Conservation (phyloP, 139 green algal genomes). For the Edaphochlamys debaryana region DNA sequence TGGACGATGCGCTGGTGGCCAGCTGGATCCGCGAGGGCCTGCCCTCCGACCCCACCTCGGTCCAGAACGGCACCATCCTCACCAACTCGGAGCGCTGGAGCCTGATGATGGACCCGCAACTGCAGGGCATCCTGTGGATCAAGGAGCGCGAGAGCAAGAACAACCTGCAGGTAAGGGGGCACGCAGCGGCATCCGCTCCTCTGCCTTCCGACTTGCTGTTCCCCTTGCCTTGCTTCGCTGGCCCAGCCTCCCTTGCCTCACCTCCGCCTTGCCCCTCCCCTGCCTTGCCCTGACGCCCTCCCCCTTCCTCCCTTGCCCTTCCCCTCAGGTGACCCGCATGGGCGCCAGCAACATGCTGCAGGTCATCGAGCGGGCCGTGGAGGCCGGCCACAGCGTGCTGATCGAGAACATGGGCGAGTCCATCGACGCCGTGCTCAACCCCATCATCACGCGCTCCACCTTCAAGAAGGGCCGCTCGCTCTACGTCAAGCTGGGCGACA, state of each 20-base stretch:
- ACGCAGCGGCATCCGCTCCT: too few species aligned
- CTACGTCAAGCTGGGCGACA: constrained; percentile 86
- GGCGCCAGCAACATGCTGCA: constrained; percentile 75
- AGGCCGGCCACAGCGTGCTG: constrained; percentile 80
- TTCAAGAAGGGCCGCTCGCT: constrained; percentile 90
- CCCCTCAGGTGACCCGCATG: constrained; percentile 88
- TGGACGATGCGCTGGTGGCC: constrained; percentile 82
- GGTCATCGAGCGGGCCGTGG: constrained; percentile 85
- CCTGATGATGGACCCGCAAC: constrained; percentile 89
- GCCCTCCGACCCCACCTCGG: constrained; percentile 78
- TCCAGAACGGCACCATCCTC: constrained; percentile 86
- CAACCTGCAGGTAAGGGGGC: constrained; percentile 73
- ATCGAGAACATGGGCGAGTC: constrained; percentile 91
- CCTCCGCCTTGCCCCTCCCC: not conserved
- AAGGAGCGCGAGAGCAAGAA: constrained; percentile 88
- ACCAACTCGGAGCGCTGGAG: constrained; percentile 86
- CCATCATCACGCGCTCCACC: constrained; percentile 85
- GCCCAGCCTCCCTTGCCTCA: too few species aligned
- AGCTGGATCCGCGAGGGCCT: constrained; percentile 81
- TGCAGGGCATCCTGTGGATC: constrained; percentile 91
- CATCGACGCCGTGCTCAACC: constrained; percentile 87
- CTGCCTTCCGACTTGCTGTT: not conserved
- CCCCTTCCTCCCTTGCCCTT: too few species aligned
- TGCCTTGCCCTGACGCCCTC: constrained; percentile 4
- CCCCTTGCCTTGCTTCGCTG: too few species aligned